A percentile compares a stretch with the other conserved stretches of the same genome.
These are phyloP conservation scores for Fomitopsis pinicola DNA, from an alignment of 1,284 basidiomycete genomes.

Conservation along the genomic window DNA sequence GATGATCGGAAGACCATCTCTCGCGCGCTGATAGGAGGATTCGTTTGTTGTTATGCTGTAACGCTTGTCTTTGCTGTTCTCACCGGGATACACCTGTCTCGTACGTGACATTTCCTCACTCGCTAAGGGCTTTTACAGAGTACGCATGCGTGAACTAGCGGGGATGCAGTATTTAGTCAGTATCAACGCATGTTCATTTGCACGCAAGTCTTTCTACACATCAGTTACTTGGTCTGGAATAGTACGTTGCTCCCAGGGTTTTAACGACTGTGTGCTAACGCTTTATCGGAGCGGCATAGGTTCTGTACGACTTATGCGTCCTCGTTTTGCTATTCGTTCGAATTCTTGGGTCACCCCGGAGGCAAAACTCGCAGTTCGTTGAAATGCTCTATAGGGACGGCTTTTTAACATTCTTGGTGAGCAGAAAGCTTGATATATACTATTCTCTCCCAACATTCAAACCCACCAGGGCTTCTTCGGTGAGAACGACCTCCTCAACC, in stretches of 20 bases:
- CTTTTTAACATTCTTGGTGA: not conserved
- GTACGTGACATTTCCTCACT: not conserved
- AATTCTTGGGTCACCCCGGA: not conserved
- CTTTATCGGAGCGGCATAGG: not conserved
- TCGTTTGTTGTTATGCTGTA: not conserved
- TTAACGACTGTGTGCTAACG: too few relatives aligned
- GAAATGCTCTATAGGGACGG: not conserved
- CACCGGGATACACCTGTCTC: not conserved
- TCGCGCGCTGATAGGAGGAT: not conserved
- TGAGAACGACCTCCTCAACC: not conserved
- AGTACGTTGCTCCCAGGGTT: not conserved
- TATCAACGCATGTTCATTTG: not conserved
- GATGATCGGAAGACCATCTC: not conserved
- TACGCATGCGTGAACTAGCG: not conserved
- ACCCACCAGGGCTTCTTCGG: not conserved
- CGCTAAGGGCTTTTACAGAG: not conserved
- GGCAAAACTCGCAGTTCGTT: not conserved
- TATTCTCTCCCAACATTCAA: not conserved
- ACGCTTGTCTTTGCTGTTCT: not conserved
- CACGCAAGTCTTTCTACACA: not conserved
- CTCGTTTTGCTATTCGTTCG: not conserved
- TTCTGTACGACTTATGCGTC: not conserved
- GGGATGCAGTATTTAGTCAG: not conserved
- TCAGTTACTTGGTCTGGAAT: not conserved
- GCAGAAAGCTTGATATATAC: not conserved